Conservation (phyloP, 306 rosid species). For the Cucurbita maxima region DNA sequence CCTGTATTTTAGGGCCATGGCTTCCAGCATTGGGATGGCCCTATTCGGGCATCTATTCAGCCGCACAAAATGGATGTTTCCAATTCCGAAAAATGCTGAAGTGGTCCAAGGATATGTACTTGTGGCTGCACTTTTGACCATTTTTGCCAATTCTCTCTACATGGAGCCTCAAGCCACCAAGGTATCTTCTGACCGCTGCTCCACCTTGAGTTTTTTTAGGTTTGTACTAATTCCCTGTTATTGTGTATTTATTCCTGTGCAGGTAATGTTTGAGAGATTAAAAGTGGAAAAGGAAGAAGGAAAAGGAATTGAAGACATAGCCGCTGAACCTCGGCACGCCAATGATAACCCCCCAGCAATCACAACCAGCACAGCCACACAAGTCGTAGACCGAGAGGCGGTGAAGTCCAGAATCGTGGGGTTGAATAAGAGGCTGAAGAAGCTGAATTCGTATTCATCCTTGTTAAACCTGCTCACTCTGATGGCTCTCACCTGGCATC, state of each 20-base stretch:
- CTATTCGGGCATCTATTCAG: conserved; percentile 32
- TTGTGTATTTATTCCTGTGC: neutral
- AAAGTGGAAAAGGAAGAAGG: conserved; percentile 71
- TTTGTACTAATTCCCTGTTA: neutral
- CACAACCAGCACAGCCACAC: neutral
- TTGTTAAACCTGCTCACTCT: conserved; percentile 35
- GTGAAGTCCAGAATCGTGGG: conserved; percentile 19
- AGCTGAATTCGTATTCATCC: conserved; percentile 45
- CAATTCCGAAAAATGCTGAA: neutral
- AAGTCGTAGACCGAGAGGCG: conserved; percentile 4
- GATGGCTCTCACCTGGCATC: conserved; percentile 61
- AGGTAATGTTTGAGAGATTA: conserved; percentile 68
- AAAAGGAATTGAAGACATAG: conserved; percentile 31
- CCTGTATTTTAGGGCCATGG: conserved; percentile 52
- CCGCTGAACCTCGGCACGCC: neutral
- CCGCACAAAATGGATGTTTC: neutral
- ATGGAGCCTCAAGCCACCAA: conserved; percentile 75
- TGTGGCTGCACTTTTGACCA: conserved; percentile 22
- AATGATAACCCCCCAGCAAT: neutral
- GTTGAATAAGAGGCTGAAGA: conserved; percentile 43
- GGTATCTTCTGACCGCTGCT: conserved; percentile 18
- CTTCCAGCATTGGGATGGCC: conserved; percentile 27
- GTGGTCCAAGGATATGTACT: conserved; percentile 32
- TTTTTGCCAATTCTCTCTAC: conserved; percentile 36
- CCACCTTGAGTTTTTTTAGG: too few relatives aligned